These are phyloP conservation scores for Theobroma cacao DNA, from an alignment of 345 rosid species.

Conservation along the genomic window DNA sequence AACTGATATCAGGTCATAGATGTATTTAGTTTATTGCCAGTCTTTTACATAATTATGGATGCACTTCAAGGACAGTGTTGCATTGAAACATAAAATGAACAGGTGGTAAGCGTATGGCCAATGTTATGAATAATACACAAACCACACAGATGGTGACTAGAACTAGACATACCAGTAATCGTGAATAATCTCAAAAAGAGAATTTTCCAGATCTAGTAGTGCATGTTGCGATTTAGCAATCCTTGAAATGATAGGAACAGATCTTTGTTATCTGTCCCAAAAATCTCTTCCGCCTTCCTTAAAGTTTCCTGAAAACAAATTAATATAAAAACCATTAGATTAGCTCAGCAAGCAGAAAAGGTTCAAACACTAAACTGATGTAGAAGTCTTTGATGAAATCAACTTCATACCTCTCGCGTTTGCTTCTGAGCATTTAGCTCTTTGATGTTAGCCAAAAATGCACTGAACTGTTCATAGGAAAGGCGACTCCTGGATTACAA, in stretches of 20 bases:
- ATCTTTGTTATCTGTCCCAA: constrained; percentile 84
- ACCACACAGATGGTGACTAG: neutral
- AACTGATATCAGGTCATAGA: neutral
- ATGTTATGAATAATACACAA: neutral
- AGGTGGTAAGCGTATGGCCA: neutral
- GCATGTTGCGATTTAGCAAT: constrained; percentile 61
- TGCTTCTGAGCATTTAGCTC: constrained; percentile 89
- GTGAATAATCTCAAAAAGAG: neutral
- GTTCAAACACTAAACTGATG: neutral
- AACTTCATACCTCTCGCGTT: constrained; percentile 66
- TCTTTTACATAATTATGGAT: neutral
- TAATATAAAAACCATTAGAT: neutral
- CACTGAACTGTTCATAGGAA: constrained; percentile 89
- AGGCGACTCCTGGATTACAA: constrained; percentile 67
- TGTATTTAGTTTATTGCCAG: neutral
- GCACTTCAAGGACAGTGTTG: neutral
- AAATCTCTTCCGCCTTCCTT: constrained; percentile 85
- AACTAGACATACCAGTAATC: constrained; percentile 1
- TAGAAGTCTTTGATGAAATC: neutral
- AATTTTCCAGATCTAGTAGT: constrained; percentile 32
- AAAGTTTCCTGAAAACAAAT: constrained; percentile 69
- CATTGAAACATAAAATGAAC: neutral
- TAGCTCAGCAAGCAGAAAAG: neutral
- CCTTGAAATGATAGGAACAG: constrained; percentile 81
- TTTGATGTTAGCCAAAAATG: constrained; percentile 88